A percentile compares a stretch with the other conserved stretches of the same genome.
Conservation (phyloP, 306 rosid genomes). For the Vicia faba region DNA sequence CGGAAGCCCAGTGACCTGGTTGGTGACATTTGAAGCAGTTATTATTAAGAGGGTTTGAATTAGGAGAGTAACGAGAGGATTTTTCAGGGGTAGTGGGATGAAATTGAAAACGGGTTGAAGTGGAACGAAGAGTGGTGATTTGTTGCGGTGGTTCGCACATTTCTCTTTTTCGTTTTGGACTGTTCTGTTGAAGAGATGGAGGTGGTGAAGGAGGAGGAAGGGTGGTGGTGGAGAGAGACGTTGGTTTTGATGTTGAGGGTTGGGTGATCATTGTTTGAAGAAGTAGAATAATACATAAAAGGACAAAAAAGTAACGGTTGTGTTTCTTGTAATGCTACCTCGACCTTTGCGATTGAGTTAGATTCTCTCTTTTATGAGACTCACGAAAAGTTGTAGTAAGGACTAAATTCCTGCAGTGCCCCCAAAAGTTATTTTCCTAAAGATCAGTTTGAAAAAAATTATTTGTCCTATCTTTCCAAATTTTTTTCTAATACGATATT, state of each 20-base stretch:
- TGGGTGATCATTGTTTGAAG: background rate
- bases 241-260: background rate
- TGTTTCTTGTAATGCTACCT: background rate
- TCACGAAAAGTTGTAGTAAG: background rate
- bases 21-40: background rate
- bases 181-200: background rate
- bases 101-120: background rate
- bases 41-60: too few species aligned
- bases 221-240: background rate
- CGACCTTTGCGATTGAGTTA: background rate
- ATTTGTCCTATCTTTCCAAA: too few species aligned
- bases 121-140: background rate
- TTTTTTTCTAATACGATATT: too few species aligned
- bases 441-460: too few species aligned
- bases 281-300: background rate
- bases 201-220: background rate
- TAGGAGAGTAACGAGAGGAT: background rate
- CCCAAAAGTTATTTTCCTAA: too few species aligned
- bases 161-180: background rate
- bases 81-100: background rate
- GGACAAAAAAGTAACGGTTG: background rate
- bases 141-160: background rate
- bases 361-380: background rate
- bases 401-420: too few species aligned
- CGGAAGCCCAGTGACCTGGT: background rate